Evolutionary conservation across 306 rosid species (phyloP).

Genomic region (Astragalus membranaceus): DNA sequence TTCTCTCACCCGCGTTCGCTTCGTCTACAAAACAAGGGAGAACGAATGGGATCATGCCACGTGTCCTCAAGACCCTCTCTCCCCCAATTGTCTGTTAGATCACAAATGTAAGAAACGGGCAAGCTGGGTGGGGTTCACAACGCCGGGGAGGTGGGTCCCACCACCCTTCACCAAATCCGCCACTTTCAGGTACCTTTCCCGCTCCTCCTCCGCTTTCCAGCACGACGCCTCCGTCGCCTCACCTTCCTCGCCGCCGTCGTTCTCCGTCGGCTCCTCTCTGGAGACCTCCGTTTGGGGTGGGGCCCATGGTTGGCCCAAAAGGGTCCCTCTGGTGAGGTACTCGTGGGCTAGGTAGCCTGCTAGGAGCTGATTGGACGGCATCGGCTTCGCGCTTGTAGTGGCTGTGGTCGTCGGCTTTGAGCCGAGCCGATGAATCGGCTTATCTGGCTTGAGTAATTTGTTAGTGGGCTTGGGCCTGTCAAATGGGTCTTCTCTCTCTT

Average conservation of each 20-base stretch:
- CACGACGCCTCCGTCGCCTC: neutral
- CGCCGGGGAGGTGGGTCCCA: conserved; percentile 66
- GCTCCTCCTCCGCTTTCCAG: conserved; percentile 18
- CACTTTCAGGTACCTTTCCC: conserved; percentile 58
- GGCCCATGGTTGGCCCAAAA: conserved; percentile 61
- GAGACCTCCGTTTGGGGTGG: conserved; percentile 24
- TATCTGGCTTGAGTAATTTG: conserved; percentile 36
- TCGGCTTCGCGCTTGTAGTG: neutral
- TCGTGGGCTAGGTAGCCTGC: conserved; percentile 93
- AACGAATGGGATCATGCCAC: conserved; percentile 31
- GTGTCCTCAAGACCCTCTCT: neutral
- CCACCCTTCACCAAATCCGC: conserved; percentile 44
- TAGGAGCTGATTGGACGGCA: conserved; percentile 44
- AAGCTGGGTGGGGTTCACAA: conserved; percentile 81
- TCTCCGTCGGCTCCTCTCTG: neutral
- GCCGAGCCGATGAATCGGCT: neutral
- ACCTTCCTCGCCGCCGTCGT: conserved; percentile 15
- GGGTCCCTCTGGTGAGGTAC: conserved; percentile 67
- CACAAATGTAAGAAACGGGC: conserved; percentile 62
- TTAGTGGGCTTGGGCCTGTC: conserved; percentile 40
- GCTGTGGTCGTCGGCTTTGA: neutral
- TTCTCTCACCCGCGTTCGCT: neutral
- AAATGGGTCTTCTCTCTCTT: conserved; percentile 43
- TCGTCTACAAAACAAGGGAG: neutral
- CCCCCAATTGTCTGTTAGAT: conserved; percentile 21